Evolutionary conservation across 176 grass and related monocot genomes (phyloP).

Genomic region (Lolium multiflorum): DNA sequence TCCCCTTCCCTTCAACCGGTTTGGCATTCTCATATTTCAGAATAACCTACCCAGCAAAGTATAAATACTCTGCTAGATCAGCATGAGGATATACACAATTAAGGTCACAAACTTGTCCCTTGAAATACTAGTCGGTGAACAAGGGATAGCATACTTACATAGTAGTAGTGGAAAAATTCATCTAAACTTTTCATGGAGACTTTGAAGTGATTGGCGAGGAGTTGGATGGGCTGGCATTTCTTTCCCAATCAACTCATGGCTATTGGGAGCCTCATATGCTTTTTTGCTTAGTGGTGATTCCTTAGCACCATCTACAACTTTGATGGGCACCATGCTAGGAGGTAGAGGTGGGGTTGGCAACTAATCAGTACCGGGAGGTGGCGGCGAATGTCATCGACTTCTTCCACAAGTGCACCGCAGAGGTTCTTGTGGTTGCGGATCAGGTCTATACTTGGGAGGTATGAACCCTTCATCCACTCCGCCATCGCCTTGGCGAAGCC

Average conservation of each 20-base stretch:
- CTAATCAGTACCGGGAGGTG: too few relatives aligned
- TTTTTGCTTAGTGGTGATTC: slow-evolving; percentile 20
- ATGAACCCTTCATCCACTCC: too few relatives aligned
- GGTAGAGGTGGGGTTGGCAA: slow-evolving; percentile 66
- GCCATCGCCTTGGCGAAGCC: too few relatives aligned
- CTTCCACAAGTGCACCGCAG: too few relatives aligned
- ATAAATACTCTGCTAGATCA: too few relatives aligned
- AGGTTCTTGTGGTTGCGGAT: too few relatives aligned
- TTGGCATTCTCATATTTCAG: too few relatives aligned
- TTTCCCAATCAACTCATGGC: slow-evolving; percentile 58
- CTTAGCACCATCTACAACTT: slow-evolving; percentile 4
- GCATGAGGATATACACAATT: too few relatives aligned
- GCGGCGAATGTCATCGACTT: too few relatives aligned
- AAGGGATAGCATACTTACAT: slow-evolving; percentile 49
- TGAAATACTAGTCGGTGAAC: slow-evolving; percentile 26
- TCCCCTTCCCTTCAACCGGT: too few relatives aligned
- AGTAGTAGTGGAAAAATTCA: slow-evolving; percentile 74
- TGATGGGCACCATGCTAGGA: slow-evolving; percentile 54
- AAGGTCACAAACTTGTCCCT: background rate
- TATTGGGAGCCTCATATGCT: slow-evolving; percentile 54
- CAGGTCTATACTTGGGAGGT: too few relatives aligned
- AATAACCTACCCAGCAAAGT: too few relatives aligned
- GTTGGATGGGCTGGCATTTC: slow-evolving; percentile 46
- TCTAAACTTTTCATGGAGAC: slow-evolving; percentile 55
- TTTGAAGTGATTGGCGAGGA: slow-evolving; percentile 76